These are phyloP conservation scores for Glonium stellatum DNA, from an alignment of 495 filamentous ascomycete genomes.

Conservation along the genomic window DNA sequence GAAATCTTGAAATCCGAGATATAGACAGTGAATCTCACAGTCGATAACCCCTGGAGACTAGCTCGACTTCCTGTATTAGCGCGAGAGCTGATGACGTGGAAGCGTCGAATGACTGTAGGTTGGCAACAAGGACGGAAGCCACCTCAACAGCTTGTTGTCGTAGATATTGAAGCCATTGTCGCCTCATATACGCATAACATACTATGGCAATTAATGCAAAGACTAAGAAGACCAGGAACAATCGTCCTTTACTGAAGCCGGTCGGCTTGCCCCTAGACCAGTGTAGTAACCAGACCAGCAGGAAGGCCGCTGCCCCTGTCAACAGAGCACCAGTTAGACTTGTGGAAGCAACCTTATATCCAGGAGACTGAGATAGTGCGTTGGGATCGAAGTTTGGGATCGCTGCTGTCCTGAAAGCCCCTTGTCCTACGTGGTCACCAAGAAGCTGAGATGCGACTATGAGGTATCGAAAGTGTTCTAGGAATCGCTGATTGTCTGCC, in stretches of 20 bases:
- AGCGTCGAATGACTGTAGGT: constrained; percentile 76
- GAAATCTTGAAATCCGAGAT: background rate
- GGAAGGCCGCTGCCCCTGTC: constrained; percentile 55
- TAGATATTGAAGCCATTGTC: constrained; percentile 79
- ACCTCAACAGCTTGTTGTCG: constrained; percentile 68
- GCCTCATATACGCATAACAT: constrained; percentile 64
- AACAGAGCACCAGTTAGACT: constrained; percentile 44
- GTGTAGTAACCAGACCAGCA: constrained; percentile 63
- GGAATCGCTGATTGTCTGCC: constrained; percentile 76
- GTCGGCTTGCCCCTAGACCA: constrained; percentile 52
- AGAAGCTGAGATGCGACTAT: constrained; percentile 92
- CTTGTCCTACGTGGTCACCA: constrained; percentile 54
- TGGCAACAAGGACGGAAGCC: constrained; percentile 64
- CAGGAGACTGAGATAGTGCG: constrained; percentile 29
- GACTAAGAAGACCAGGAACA: constrained; percentile 53
- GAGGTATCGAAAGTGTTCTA: constrained; percentile 93
- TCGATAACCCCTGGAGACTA: constrained; percentile 88
- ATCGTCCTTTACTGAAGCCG: constrained; percentile 45
- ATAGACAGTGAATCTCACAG: constrained; percentile 50
- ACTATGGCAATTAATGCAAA: constrained; percentile 50
- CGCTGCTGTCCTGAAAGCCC: constrained; percentile 11
- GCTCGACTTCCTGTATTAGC: constrained; percentile 91
- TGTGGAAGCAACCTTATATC: constrained; percentile 28
- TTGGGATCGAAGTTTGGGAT: constrained; percentile 21
- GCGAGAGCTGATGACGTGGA: constrained; percentile 71